Percentiles rank a stretch among this genome's conserved stretches.
These are phyloP conservation scores for Phlebopus sp. DNA, from an alignment of 1,284 basidiomycete genomes.

Conservation along the genomic window DNA sequence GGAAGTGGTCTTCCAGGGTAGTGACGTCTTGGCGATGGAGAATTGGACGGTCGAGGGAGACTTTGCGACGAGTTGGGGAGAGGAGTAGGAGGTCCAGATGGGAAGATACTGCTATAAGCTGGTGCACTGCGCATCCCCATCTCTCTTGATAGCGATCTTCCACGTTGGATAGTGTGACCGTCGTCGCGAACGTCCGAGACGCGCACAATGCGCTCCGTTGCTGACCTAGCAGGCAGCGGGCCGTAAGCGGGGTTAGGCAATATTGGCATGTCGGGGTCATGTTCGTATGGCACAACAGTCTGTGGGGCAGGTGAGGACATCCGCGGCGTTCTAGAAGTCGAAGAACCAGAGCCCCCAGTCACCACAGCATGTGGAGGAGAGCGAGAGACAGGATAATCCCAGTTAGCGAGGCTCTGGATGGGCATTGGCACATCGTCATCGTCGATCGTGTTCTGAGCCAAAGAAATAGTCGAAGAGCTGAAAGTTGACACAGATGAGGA, in stretches of 20 bases:
- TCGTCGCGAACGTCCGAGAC: slow-evolving; percentile 27
- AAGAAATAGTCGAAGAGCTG: slow-evolving; percentile 17
- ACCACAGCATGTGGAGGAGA: slow-evolving; percentile 13
- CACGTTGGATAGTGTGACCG: slow-evolving; percentile 28
- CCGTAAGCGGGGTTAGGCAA: slow-evolving; percentile 14
- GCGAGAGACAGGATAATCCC: slow-evolving; percentile 20
- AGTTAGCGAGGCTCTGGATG: slow-evolving; percentile 13
- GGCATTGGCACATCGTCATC: slow-evolving; percentile 16
- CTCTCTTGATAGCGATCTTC: slow-evolving; percentile 31
- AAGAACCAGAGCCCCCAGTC: slow-evolving; percentile 14
- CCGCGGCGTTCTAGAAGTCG: slow-evolving; percentile 22
- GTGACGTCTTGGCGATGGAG: slow-evolving; percentile 28
- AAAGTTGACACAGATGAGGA: slow-evolving; percentile 28
- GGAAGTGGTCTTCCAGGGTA: slow-evolving; percentile 33
- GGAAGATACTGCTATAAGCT: slow-evolving; percentile 33
- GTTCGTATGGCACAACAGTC: slow-evolving; percentile 20
- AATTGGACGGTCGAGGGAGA: slow-evolving; percentile 19
- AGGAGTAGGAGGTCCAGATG: slow-evolving; percentile 29
- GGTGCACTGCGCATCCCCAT: slow-evolving; percentile 33
- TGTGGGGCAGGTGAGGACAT: slow-evolving; percentile 22
- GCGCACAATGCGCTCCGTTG: slow-evolving; percentile 32
- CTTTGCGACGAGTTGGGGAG: slow-evolving; percentile 25
- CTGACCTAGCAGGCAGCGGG: slow-evolving; percentile 26
- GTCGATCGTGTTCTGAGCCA: slow-evolving; percentile 15
- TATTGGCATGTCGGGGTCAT: slow-evolving; percentile 29